Evolutionary conservation across 1,284 basidiomycete genomes (phyloP).

Genomic region (Malassezia dermatis): DNA sequence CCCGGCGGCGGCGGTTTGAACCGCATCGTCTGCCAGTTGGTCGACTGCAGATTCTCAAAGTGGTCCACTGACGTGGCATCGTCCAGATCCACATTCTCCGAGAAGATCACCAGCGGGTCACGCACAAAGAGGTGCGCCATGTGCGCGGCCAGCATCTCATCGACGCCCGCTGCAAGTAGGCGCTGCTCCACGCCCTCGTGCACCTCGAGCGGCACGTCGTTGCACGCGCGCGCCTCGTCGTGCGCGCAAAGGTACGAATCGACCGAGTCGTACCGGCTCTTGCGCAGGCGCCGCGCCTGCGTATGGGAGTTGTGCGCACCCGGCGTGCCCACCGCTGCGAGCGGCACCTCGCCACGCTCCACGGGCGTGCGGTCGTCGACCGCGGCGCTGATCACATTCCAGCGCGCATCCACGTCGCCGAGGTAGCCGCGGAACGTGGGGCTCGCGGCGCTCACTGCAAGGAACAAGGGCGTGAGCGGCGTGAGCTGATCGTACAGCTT

Average conservation of each 20-base stretch:
- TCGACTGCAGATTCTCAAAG: slow-evolving; percentile 99
- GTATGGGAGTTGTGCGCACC: slow-evolving; percentile 4
- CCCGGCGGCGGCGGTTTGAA: slow-evolving; percentile 88
- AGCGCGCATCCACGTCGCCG: slow-evolving; percentile 90
- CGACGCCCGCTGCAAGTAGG: slow-evolving; percentile 56
- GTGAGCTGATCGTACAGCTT: slow-evolving; percentile 87
- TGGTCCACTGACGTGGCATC: slow-evolving; percentile 80
- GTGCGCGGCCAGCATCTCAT: slow-evolving; percentile 77
- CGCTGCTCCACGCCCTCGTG: slow-evolving; percentile 54
- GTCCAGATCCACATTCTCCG: slow-evolving; percentile 85
- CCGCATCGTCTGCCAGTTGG: slow-evolving; percentile 97
- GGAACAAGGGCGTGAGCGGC: slow-evolving; percentile 87
- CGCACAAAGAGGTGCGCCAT: slow-evolving; percentile 93
- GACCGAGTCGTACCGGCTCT: slow-evolving; percentile 93
- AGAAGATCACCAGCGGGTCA: slow-evolving; percentile 89
- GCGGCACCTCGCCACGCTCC: slow-evolving; percentile 64
- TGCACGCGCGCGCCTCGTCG: slow-evolving; percentile 82
- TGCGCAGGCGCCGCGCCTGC: slow-evolving; percentile 60
- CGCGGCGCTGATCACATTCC: slow-evolving; percentile 94
- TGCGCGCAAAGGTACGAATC: slow-evolving; percentile 67
- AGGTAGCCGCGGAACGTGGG: slow-evolving; percentile 89
- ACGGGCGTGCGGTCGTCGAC: slow-evolving; percentile 93
- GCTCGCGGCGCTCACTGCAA: slow-evolving; percentile 85
- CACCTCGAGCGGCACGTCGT: slow-evolving; percentile 73
- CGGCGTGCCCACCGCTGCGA: slow-evolving; percentile 3